A percentile compares a stretch with the other conserved stretches of the same genome.
phyloP scores from a whole-genome alignment of 208 protist genomes.

The Wallacemonas sp. region DNA sequence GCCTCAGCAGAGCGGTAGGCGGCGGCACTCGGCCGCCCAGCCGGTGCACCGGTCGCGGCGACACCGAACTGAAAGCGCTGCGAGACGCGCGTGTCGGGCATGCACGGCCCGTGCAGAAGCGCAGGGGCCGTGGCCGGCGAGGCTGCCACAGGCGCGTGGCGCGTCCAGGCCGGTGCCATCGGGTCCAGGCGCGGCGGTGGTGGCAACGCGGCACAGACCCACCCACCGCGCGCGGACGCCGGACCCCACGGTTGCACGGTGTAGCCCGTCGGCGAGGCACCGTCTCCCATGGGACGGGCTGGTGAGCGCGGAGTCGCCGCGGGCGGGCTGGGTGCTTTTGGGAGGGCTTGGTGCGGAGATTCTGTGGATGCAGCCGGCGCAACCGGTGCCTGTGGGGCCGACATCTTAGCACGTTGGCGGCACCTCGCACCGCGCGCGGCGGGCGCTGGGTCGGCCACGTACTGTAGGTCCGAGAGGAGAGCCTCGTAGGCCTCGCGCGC shows the following conservation, averaged over 20 bases:
- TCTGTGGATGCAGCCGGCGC: no score
- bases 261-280: no score
- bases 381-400: no score
- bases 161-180: not conserved
- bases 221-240: not conserved
- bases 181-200: not conserved
- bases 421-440: not conserved
- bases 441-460: slow-evolving; percentile 16
- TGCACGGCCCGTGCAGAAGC: no score
- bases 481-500: slow-evolving; percentile 22
- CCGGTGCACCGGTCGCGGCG: not conserved
- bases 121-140: no score
- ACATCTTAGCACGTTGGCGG: no score
- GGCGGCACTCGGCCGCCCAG: not conserved
- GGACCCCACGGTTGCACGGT: not conserved
- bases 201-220: not conserved
- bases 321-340: no score
- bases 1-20: no score
- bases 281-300: no score
- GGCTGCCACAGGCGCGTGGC: no score
- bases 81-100: not conserved
- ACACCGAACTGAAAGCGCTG: not conserved
- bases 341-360: no score
- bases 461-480: slow-evolving; percentile 23
- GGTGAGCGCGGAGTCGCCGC: no score